Percentiles rank a stretch among this genome's conserved stretches.
Conservation (phyloP, 805 yeast genomes). For the Torulaspora franciscae region DNA sequence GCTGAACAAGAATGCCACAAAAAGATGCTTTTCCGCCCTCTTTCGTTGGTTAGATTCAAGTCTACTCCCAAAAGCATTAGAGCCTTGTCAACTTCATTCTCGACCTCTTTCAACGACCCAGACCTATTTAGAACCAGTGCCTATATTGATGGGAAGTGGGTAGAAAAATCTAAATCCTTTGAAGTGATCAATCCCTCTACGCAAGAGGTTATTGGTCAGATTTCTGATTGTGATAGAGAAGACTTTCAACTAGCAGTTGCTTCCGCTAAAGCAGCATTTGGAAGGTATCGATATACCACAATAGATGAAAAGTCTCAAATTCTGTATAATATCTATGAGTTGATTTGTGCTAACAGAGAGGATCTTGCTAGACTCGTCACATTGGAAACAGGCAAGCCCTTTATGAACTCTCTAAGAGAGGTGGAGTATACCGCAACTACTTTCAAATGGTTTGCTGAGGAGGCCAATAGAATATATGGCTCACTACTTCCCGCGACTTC, state of each 20-base stretch:
- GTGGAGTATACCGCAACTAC: constrained; percentile 63
- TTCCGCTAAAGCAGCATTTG: constrained; percentile 76
- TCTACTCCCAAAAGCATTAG: no score
- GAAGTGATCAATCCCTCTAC: constrained; percentile 63
- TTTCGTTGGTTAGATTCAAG: background rate
- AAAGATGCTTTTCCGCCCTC: constrained; percentile 1
- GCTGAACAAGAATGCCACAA: background rate
- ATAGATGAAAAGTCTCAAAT: constrained; percentile 60
- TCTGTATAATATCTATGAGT: constrained; percentile 67
- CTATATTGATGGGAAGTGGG: constrained; percentile 65
- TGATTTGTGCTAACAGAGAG: constrained; percentile 69
- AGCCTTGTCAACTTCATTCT: constrained; percentile 2
- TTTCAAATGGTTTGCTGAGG: constrained; percentile 80
- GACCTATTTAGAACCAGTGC: constrained; percentile 47
- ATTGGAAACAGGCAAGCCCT: constrained; percentile 84
- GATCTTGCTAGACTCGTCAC: constrained; percentile 77
- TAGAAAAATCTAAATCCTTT: constrained; percentile 54
- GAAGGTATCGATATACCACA: constrained; percentile 59
- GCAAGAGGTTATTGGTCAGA: constrained; percentile 61
- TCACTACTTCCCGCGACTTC: constrained; percentile 53
- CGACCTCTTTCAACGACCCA: constrained; percentile 37
- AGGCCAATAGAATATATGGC: constrained; percentile 67
- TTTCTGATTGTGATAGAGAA: constrained; percentile 60
- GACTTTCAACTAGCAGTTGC: constrained; percentile 80
- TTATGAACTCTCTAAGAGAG: constrained; percentile 67